Evolutionary conservation across 2,329 filamentous ascomycete species (phyloP).

Genomic region (Fusarium heterosporum): DNA sequence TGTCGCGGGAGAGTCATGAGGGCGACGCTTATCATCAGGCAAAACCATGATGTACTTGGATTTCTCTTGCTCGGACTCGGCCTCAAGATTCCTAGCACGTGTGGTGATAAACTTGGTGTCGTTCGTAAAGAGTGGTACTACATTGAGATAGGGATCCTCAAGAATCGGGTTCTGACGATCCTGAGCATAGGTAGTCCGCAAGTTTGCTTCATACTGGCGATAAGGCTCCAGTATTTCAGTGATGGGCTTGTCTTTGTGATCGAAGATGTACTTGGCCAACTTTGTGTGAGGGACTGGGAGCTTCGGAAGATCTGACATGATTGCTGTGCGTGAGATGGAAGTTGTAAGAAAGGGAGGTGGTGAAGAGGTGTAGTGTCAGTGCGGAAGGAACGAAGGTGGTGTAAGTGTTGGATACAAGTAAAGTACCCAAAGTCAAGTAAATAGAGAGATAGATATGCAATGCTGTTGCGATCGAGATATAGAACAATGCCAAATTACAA

Average conservation of each 20-base stretch:
- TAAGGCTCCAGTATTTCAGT: constrained; percentile 72
- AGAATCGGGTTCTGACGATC: constrained; percentile 69
- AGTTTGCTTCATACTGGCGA: constrained; percentile 73
- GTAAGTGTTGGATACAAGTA: background rate
- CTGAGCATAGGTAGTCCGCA: constrained; percentile 77
- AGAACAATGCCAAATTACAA: background rate
- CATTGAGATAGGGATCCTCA: constrained; percentile 68
- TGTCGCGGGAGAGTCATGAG: constrained; percentile 73
- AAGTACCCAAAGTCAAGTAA: background rate
- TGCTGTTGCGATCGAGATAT: background rate
- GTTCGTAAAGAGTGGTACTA: constrained; percentile 73
- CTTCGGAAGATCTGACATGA: constrained; percentile 55
- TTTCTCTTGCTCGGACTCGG: constrained; percentile 70
- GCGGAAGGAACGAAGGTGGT: background rate
- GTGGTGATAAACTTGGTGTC: constrained; percentile 69
- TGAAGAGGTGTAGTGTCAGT: background rate
- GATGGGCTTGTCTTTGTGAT: constrained; percentile 65
- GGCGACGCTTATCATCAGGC: constrained; percentile 69
- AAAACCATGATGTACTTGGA: constrained; percentile 78
- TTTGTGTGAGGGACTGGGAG: constrained; percentile 60
- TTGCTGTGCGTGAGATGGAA: constrained; percentile 29
- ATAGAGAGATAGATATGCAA: background rate
- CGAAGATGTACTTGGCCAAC: constrained; percentile 65
- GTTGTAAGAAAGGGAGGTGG: background rate
- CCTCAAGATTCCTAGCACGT: constrained; percentile 68